These are phyloP conservation scores for Petunia axillaris DNA, from an alignment of 257 asterid genomes.

Conservation along the genomic window DNA sequence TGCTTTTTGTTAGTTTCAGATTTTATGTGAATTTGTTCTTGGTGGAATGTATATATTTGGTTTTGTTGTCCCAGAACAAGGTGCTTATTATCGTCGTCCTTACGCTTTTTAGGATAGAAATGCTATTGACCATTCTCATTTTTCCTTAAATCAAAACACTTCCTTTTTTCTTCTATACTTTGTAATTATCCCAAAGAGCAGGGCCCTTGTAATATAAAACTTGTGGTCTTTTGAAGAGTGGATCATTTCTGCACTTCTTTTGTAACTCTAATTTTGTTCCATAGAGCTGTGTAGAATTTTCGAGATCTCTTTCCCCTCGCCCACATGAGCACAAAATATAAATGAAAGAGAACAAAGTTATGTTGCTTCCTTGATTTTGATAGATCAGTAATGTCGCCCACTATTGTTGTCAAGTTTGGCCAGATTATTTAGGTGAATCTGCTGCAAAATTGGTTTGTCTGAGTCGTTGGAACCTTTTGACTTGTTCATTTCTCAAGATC, in stretches of 20 bases:
- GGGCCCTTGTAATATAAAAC: not conserved
- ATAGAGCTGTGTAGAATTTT: not conserved
- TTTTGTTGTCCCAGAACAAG: not conserved
- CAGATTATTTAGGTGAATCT: not conserved
- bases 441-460: not conserved
- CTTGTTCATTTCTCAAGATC: not conserved
- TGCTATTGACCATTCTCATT: not conserved
- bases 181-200: not conserved
- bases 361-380: not conserved
- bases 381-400: not conserved
- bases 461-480: not conserved
- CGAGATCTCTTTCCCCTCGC: not conserved
- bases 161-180: not conserved
- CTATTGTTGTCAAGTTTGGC: not conserved
- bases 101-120: not conserved
- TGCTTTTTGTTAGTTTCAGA: not conserved
- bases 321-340: not conserved
- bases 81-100: not conserved
- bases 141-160: not conserved
- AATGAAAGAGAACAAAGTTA: not conserved
- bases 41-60: not conserved
- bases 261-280: not conserved
- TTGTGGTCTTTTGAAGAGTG: not conserved
- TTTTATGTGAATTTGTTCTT: not conserved
- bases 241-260: conserved; percentile 2